Percentiles rank a stretch among this genome's conserved stretches.
phyloP scores from a whole-genome alignment of 2,329 filamentous ascomycete genomes.

The Penicillium sp. region DNA sequence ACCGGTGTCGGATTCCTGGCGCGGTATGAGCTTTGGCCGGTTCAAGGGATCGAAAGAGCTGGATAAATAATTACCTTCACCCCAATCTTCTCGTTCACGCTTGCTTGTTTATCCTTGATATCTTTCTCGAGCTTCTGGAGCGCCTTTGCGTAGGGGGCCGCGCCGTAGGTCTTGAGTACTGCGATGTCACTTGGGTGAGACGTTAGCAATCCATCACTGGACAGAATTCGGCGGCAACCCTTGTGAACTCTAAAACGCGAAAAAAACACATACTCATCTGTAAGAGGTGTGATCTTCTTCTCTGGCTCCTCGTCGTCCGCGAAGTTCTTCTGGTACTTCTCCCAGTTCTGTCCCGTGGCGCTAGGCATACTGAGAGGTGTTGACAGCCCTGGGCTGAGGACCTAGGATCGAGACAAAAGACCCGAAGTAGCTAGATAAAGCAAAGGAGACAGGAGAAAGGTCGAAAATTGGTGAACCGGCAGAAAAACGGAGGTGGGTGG shows the following conservation, averaged over 20 bases:
- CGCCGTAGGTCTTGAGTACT: constrained; percentile 98
- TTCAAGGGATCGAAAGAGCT: constrained; percentile 11
- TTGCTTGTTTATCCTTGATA: constrained; percentile 98
- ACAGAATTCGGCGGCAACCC: neutral
- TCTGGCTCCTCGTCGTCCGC: constrained; percentile 96
- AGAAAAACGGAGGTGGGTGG: constrained; percentile 19
- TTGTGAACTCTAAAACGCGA: neutral
- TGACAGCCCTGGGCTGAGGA: constrained; percentile 27
- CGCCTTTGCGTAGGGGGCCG: constrained; percentile 88
- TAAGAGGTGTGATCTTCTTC: constrained; percentile 98
- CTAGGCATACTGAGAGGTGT: constrained; percentile 69
- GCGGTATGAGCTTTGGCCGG: constrained; percentile 25
- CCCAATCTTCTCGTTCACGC: constrained; percentile 97
- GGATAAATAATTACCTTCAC: constrained; percentile 39
- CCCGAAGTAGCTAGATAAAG: constrained; percentile 6
- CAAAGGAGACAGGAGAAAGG: neutral
- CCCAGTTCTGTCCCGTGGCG: constrained; percentile 91
- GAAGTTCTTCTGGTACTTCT: constrained; percentile 98
- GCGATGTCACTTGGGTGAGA: constrained; percentile 82
- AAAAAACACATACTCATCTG: constrained; percentile 81
- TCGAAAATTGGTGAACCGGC: neutral
- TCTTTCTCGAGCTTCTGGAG: constrained; percentile 98
- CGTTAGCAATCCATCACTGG: constrained; percentile 32
- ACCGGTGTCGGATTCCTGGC: constrained; percentile 93
- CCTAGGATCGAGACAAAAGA: constrained; percentile 11